Evolutionary conservation across 169 alveolate species (phyloP), one percentile per base, ranked within the genome.

Genomic region (Plasmodium gonderi): DNA sequence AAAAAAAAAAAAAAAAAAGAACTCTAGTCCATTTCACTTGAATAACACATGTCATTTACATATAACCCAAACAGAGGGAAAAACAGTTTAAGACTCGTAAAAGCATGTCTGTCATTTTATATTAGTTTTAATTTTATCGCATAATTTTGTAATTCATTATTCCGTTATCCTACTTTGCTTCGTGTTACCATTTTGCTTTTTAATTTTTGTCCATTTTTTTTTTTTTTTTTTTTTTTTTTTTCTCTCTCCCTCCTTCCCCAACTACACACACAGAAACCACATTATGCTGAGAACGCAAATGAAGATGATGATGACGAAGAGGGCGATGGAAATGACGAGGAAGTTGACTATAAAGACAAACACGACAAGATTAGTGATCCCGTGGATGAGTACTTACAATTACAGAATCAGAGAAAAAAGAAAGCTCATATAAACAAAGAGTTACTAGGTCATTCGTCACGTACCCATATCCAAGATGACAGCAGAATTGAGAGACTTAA

Each of bases 401-500:
- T 40, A 69, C 51, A 69, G 42, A 67, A 76, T 40, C 69, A 12
- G 29, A 64, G 51, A 64, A 31, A 69, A 33, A 47, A 40, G 42
- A 79, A 36, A 14, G 36, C 36, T 3, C 29, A 29, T 33, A 11
- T 20, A 11, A 12, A 26, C 14, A 47, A 20, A 42, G 44, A 69
- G 9, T 26, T 26, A 4, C 26, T 29, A 29, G 40, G 54, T 38
- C 54, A 68, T 23, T 36, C 2, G 11, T 26, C 54, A 3, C 3
- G 29, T 69, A 31, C 5, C 40, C 72, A 20, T 23, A 29, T 29
- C 44, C 64, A 68, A 20, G 65, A 11, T 2, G 82, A 72, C 33
- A 69, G 45, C 36, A 17, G 92, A 83, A 60, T 60, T 33, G 82
- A 69, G 64, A 83, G 92, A 72, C 65, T 83, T 38, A 83, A 68